Conservation (phyloP, 2,329 filamentous ascomycete genomes). For the Fusarium sp. region DNA sequence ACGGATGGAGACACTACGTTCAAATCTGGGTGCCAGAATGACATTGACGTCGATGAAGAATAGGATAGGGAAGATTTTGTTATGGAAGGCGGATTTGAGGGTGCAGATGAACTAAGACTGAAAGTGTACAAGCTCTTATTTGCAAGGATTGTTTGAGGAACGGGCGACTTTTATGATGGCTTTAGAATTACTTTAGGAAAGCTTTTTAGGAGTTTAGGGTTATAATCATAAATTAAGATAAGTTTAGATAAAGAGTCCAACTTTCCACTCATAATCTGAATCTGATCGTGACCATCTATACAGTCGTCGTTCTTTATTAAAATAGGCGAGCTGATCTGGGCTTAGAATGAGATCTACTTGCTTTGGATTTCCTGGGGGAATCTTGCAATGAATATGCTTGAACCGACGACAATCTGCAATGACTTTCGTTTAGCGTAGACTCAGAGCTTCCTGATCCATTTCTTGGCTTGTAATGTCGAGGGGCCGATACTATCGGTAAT, state of each 20-base stretch:
- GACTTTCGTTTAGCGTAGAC: neutral
- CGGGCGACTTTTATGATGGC: neutral
- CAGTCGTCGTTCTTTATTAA: neutral
- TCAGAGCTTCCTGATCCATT: fast-evolving
- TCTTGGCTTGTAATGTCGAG: neutral
- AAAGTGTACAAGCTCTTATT: no score
- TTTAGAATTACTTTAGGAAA: neutral
- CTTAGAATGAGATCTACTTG: neutral
- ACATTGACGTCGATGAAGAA: no score
- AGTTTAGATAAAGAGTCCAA: neutral
- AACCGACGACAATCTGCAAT: neutral
- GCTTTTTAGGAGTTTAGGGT: fast-evolving
- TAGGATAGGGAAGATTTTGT: no score
- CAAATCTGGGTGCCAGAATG: no score
- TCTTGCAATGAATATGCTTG: neutral
- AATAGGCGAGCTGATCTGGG: neutral
- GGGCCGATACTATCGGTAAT: neutral
- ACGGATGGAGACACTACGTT: no score
- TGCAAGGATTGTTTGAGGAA: no score
- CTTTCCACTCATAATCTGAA: neutral
- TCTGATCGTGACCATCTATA: neutral
- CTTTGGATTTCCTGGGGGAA: no score
- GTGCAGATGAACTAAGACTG: no score
- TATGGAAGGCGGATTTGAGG: no score
- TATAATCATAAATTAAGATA: neutral